Conservation (phyloP, 2,329 filamentous ascomycete species). For the Achaetomium macrosporum region DNA sequence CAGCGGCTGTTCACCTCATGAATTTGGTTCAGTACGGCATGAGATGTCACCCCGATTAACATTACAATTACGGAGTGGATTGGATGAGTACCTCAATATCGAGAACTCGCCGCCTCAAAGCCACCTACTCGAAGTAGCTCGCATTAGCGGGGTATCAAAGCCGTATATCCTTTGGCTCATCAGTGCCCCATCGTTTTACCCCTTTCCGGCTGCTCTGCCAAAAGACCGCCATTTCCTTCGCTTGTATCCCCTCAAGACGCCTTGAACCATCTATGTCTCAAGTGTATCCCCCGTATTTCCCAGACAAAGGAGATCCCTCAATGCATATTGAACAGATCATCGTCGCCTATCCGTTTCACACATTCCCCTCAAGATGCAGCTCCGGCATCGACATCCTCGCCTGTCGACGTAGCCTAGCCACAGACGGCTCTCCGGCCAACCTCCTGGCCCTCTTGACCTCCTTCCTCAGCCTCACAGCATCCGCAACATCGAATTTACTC, state of each 20-base stretch:
- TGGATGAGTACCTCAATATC: background rate
- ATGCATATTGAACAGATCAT: background rate
- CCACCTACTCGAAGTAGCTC: background rate
- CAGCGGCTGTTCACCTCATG: background rate
- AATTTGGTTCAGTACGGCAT: background rate
- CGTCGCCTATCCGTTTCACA: background rate
- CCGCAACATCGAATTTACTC: constrained; percentile 23
- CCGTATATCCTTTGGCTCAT: background rate
- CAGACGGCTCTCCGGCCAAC: constrained; percentile 17
- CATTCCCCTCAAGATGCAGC: background rate
- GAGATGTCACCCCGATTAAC: no score
- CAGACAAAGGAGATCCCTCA: background rate
- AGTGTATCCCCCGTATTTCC: background rate
- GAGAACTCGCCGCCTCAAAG: background rate
- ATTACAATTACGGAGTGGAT: background rate
- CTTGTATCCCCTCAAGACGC: background rate
- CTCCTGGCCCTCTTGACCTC: constrained; percentile 26
- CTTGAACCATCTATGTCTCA: background rate
- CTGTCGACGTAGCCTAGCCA: constrained; percentile 4
- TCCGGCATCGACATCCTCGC: background rate
- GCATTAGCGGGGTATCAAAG: constrained; percentile 7
- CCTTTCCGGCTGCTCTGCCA: background rate
- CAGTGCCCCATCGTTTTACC: background rate
- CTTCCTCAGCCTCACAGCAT: constrained; percentile 29
- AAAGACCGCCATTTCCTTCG: background rate